Conservation (phyloP, 768 basidiomycete species). For the Lactifluus piperatus region DNA sequence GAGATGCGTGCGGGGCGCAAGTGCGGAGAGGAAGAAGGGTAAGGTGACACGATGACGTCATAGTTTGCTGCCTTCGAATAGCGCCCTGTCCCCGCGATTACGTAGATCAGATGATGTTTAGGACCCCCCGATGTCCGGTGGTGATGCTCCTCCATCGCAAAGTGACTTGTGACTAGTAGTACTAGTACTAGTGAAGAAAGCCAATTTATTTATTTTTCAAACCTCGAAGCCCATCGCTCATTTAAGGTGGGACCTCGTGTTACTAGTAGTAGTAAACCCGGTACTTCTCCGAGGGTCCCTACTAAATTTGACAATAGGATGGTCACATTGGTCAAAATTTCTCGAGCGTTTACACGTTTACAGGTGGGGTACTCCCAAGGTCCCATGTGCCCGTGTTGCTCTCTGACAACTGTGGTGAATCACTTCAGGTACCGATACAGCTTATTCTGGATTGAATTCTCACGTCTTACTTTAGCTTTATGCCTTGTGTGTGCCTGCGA, state of each 20-base stretch:
- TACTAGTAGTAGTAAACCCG: too few species aligned
- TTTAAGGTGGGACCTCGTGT: not conserved
- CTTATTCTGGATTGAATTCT: not conserved
- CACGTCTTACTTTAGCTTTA: not conserved
- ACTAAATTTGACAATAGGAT: too few species aligned
- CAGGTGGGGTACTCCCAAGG: too few species aligned
- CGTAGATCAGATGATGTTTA: not conserved
- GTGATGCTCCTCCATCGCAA: not conserved
- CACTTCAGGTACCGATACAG: not conserved
- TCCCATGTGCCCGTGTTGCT: too few species aligned
- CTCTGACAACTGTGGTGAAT: not conserved
- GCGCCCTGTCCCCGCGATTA: conserved; percentile 13
- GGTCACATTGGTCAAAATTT: too few species aligned
- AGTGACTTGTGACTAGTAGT: too few species aligned
- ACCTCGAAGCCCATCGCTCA: not conserved
- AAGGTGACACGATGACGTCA: not conserved
- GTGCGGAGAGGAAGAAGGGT: not conserved
- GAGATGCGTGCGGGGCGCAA: not conserved
- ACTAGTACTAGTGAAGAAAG: not conserved
- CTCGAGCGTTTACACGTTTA: not conserved
- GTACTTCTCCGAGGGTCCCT: too few species aligned
- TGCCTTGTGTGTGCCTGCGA: not conserved
- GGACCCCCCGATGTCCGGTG: not conserved
- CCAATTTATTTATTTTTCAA: too few species aligned
- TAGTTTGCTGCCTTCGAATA: not conserved